Percentiles rank a stretch among this genome's conserved stretches.
Evolutionary conservation across 805 yeast genomes (phyloP).

Genomic region (Candida rishiriensis): DNA sequence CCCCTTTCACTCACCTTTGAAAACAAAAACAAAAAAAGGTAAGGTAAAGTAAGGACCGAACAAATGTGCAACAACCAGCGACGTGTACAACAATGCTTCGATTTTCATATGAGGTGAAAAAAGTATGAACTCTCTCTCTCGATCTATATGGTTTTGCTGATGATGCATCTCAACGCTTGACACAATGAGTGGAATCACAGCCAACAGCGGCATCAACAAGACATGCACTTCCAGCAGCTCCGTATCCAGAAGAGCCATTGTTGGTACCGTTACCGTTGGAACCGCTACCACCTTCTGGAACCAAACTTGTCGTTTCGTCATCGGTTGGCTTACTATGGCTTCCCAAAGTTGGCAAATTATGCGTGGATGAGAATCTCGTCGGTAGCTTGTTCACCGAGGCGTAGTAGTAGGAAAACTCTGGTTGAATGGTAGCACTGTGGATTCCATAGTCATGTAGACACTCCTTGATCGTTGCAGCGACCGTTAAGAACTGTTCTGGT

Average conservation of each 20-base stretch:
- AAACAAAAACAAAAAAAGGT: too few species aligned
- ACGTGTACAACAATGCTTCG: too few species aligned
- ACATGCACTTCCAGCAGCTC: conserved; percentile 34
- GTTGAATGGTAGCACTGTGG: conserved; percentile 94
- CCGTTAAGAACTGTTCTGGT: conserved; percentile 62
- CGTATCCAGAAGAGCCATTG: conserved; percentile 30
- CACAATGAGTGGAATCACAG: conserved; percentile 44
- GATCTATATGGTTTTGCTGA: neutral
- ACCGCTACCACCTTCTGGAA: conserved; percentile 30
- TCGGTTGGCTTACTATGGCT: neutral
- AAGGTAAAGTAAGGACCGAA: too few species aligned
- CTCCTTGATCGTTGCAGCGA: conserved; percentile 71
- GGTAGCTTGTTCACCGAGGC: conserved; percentile 27
- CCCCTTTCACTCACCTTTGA: too few species aligned
- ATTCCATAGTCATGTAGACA: conserved; percentile 81
- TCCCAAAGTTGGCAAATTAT: conserved; percentile 4
- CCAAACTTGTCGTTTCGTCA: conserved; percentile 11
- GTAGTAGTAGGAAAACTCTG: conserved; percentile 61
- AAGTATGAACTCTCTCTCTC: neutral
- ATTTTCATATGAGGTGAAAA: too few species aligned
- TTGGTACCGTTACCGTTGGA: conserved; percentile 24
- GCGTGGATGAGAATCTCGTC: conserved; percentile 23
- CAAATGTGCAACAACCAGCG: too few species aligned
- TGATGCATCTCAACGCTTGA: conserved; percentile 17
- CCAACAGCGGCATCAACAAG: conserved; percentile 49